Evolutionary conservation across 2,329 filamentous ascomycete genomes (phyloP), one percentile per base, ranked within the genome.

Genomic region (Ceratocystis alfenasii): DNA sequence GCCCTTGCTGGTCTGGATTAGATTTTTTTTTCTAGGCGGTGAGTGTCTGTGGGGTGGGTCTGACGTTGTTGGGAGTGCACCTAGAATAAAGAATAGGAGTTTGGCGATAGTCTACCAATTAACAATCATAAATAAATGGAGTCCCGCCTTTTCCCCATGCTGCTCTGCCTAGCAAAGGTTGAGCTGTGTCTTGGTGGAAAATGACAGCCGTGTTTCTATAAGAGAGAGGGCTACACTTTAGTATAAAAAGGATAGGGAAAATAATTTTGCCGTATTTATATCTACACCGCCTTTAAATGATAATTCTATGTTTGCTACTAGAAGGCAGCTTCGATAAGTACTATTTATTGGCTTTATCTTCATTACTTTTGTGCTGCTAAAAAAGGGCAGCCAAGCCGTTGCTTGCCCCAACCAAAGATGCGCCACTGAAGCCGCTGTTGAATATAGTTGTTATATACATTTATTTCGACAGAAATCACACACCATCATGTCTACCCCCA

Each of bases 11-110:
- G 25, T 22, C 12, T 6, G 28, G 25, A 22, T 46, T 48, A 28
- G 46, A 63, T 50, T 63, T 59, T 59, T 63, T 63, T 48, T 48
- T 48, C 50, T 12, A 45, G 61, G 61, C 61, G 61, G 61, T 63
- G 61, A 63, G 61, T 17, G 3, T 7, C 4, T 33, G 4, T 30
- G 61, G 61, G 25, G 61, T 63, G 12, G 28, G 22, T 10, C 5
- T 3, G 12, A 10, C 17, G 20, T 7, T 12, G 20, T 2, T 50
- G 41, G 61, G 61, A n/a, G 61, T 63, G 44, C n/a, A 22, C 46
- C 44, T 63, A 63, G 12, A 28, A 4, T n/a, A 10, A n/a, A 30
- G 4, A 17, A 7, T 8, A 33, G 15, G 17, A n/a, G 2, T 0
- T 30, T n/a, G 55, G 55, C 17, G 1, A 4, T 46, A 44, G 17